Conservation (phyloP, 331 rosid genomes). For the Acacia concinna region DNA sequence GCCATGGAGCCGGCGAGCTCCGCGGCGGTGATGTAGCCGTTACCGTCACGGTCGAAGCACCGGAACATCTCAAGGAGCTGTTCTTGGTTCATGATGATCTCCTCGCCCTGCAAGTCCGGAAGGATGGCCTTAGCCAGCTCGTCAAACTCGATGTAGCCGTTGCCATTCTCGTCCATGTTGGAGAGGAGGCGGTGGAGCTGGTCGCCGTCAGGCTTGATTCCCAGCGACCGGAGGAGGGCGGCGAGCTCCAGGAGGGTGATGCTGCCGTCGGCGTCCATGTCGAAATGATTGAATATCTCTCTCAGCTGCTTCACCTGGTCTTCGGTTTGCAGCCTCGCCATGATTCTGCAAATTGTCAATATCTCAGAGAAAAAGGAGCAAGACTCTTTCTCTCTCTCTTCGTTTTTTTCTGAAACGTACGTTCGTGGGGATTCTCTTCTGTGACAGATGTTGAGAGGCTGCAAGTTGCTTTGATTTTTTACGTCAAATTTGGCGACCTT, state of each 20-base stretch:
- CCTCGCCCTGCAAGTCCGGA: slow-evolving; percentile 54
- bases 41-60: slow-evolving; percentile 89
- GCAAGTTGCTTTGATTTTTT: background rate
- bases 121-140: slow-evolving; percentile 64
- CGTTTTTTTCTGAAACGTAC: background rate
- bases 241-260: slow-evolving; percentile 89
- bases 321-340: slow-evolving; percentile 45
- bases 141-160: slow-evolving; percentile 79
- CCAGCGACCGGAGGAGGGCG: slow-evolving; percentile 89
- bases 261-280: slow-evolving; percentile 95
- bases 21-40: slow-evolving; percentile 77
- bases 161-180: slow-evolving; percentile 77
- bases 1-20: slow-evolving; percentile 97
- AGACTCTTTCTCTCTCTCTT: background rate
- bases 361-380: background rate
- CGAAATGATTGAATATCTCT: slow-evolving; percentile 86
- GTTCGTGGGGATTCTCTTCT: background rate
- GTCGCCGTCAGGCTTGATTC: slow-evolving; percentile 84
- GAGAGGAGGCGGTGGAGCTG: slow-evolving; percentile 57
- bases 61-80: slow-evolving; percentile 74
- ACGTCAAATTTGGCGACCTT: background rate
- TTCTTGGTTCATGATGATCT: slow-evolving; percentile 69
- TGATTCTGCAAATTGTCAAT: background rate
- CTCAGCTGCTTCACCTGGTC: slow-evolving; percentile 70
- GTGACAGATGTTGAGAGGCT: background rate